Conservation (phyloP, 1,284 basidiomycete species). For the Trichosporon coremiiforme region DNA sequence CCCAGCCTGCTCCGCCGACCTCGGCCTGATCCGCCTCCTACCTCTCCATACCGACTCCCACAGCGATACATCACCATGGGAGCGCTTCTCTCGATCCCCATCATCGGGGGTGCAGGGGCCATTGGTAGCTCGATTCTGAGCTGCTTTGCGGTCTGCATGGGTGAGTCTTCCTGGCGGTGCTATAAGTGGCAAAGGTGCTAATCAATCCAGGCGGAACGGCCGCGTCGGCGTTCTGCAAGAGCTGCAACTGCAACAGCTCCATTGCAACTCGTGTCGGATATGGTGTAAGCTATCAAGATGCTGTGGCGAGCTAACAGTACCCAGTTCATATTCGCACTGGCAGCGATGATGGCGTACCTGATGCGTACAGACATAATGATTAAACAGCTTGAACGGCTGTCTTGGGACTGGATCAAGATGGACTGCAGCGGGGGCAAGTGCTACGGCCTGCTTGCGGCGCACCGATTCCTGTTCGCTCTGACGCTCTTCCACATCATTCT, state of each 20-base stretch:
- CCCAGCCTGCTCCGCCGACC: background rate
- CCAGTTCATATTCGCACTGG: slow-evolving; percentile 90
- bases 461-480: slow-evolving; percentile 94
- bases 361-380: slow-evolving; percentile 90
- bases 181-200: background rate
- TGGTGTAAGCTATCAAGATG: slow-evolving; percentile 63
- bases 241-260: slow-evolving; percentile 97
- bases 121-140: slow-evolving; percentile 78
- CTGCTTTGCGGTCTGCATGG: slow-evolving; percentile 61
- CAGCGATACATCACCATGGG: slow-evolving; percentile 62
- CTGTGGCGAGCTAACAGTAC: slow-evolving; percentile 20
- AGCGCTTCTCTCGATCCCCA: slow-evolving; percentile 79
- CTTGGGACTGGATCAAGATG: slow-evolving; percentile 98
- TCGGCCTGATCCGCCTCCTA: slow-evolving; percentile 1
- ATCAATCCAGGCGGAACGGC: slow-evolving; percentile 48
- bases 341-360: slow-evolving; percentile 95
- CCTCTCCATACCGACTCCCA: slow-evolving; percentile 2
- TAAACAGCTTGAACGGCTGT: slow-evolving; percentile 85
- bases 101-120: slow-evolving; percentile 71
- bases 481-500: slow-evolving; percentile 85
- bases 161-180: slow-evolving; percentile 65
- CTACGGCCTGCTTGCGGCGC: slow-evolving; percentile 96
- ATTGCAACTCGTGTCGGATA: slow-evolving; percentile 97
- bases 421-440: slow-evolving; percentile 90
- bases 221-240: slow-evolving; percentile 97